Conservation (phyloP, 2,329 filamentous ascomycete genomes). For the Endocalyx cinctus region DNA sequence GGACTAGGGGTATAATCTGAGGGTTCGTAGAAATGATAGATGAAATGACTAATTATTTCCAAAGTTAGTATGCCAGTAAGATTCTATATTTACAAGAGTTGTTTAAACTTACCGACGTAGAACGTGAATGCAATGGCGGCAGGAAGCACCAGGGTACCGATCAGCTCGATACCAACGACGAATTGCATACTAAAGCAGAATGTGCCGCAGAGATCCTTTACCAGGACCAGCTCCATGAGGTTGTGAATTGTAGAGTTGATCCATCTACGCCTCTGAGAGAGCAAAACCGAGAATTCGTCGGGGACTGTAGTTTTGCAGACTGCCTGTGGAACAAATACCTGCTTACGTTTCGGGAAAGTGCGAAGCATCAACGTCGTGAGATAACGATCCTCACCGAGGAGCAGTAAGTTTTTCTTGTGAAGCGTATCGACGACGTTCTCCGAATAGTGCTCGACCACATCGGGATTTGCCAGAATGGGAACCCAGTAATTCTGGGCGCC, state of each 20-base stretch:
- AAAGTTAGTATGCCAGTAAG: constrained; percentile 17
- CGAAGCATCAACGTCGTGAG: constrained; percentile 96
- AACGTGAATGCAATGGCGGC: constrained; percentile 96
- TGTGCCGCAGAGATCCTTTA: constrained; percentile 92
- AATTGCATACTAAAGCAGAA: constrained; percentile 99
- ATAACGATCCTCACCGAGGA: constrained; percentile 94
- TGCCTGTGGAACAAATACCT: constrained; percentile 96
- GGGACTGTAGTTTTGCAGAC: constrained; percentile 98
- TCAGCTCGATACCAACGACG: constrained; percentile 88
- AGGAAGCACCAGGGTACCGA: constrained; percentile 90
- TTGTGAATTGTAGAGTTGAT: constrained; percentile 99
- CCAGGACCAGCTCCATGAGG: constrained; percentile 92
- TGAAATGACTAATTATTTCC: constrained; percentile 68
- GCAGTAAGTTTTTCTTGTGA: constrained; percentile 93
- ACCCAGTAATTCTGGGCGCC: constrained; percentile 99
- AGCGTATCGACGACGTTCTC: constrained; percentile 98
- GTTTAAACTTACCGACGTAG: constrained; percentile 72
- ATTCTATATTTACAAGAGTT: background rate
- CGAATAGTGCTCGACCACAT: constrained; percentile 98
- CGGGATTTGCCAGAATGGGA: constrained; percentile 94
- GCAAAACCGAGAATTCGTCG: constrained; percentile 82
- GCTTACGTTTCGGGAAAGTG: constrained; percentile 98
- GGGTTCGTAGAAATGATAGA: constrained; percentile 74
- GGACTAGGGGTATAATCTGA: constrained; percentile 84
- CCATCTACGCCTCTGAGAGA: constrained; percentile 95